Evolutionary conservation across 2,329 filamentous ascomycete species (phyloP).

Genomic region (Paracorniculantispora psalliotae): DNA sequence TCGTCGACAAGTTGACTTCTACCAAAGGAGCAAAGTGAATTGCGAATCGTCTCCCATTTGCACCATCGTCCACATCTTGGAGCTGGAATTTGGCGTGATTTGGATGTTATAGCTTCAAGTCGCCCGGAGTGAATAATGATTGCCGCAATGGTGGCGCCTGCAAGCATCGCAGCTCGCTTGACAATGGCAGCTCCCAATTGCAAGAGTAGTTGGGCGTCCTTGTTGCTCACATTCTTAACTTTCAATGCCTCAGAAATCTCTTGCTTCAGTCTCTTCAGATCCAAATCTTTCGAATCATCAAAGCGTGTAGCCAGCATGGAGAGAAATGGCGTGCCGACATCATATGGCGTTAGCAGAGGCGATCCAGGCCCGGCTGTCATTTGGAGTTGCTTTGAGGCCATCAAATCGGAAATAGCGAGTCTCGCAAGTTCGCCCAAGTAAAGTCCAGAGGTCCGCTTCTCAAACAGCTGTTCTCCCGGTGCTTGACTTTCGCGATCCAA

Average conservation of each 20-base stretch:
- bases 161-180: constrained; percentile 18
- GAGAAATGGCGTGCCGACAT: constrained; percentile 63
- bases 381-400: constrained; percentile 15
- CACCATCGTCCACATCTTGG: neutral
- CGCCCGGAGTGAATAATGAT: constrained; percentile 20
- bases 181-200: constrained; percentile 40
- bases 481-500: constrained; percentile 66
- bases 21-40: neutral
- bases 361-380: constrained; percentile 10
- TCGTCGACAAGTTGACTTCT: neutral
- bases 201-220: constrained; percentile 57
- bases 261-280: neutral
- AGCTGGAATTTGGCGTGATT: neutral
- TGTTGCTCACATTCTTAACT: neutral
- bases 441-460: constrained; percentile 78
- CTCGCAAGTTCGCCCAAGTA: constrained; percentile 74
- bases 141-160: constrained; percentile 20
- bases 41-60: neutral
- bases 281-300: neutral
- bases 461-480: constrained; percentile 74
- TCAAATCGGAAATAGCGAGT: constrained; percentile 50
- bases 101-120: neutral
- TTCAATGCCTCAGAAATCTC: neutral
- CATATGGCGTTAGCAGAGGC: constrained; percentile 57
- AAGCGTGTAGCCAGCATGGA: constrained; percentile 39